Conservation (phyloP, 495 filamentous ascomycete species). For the Diplogelasinospora grovesii region DNA sequence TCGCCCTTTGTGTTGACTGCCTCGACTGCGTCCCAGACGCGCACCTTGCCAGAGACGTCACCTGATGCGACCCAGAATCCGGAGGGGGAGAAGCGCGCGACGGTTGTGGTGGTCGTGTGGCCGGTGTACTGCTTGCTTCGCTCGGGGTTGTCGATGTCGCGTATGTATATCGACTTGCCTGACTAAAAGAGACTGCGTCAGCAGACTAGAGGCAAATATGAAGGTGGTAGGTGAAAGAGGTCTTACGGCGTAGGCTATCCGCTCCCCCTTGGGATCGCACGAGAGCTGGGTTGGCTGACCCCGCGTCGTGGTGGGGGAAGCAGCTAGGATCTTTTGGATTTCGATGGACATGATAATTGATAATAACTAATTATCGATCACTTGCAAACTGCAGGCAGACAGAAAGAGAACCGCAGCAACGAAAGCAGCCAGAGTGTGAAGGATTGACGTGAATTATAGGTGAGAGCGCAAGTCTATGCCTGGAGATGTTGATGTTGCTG, state of each 20-base stretch:
- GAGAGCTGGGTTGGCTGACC: slow-evolving; percentile 88
- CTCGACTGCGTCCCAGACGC: slow-evolving; percentile 78
- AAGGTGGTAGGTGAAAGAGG: neutral
- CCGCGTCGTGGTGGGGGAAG: slow-evolving; percentile 69
- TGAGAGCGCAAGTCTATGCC: neutral
- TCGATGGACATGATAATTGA: slow-evolving; percentile 40
- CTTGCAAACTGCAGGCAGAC: neutral
- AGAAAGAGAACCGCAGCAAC: slow-evolving; percentile 2
- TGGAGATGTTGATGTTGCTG: slow-evolving; percentile 11
- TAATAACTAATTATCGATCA: neutral
- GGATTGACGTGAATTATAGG: too few species aligned
- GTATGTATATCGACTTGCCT: slow-evolving; percentile 92
- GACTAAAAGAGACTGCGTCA: too few species aligned
- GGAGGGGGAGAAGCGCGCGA: slow-evolving; percentile 89
- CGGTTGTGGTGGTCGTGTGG: slow-evolving; percentile 80
- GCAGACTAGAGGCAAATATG: too few species aligned
- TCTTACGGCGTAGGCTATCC: slow-evolving; percentile 87
- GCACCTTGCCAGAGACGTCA: slow-evolving; percentile 73
- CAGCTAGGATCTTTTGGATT: slow-evolving; percentile 49
- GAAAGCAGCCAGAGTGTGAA: too few species aligned
- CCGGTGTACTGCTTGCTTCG: slow-evolving; percentile 78
- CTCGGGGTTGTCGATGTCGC: slow-evolving; percentile 83
- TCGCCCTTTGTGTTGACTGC: slow-evolving; percentile 70
- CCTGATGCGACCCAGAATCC: slow-evolving; percentile 95
- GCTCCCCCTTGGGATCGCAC: slow-evolving; percentile 82